These are phyloP conservation scores for Boletus eberwhitei DNA, from an alignment of 768 basidiomycete species.

Conservation along the genomic window DNA sequence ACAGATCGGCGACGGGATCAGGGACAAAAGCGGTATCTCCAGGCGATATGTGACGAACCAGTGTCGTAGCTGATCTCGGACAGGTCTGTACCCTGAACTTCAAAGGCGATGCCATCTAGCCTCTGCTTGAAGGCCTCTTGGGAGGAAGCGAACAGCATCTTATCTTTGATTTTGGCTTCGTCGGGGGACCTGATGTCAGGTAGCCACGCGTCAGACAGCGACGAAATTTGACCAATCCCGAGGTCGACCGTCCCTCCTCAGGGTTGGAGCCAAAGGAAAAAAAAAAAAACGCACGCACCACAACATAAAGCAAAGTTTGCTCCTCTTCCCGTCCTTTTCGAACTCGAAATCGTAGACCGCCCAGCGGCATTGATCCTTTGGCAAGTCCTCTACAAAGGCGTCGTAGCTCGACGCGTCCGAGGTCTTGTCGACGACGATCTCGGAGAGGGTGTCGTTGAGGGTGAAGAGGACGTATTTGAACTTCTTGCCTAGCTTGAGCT, in stretches of 20 bases:
- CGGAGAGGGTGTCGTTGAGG: slow-evolving; percentile 56
- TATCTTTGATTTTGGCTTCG: slow-evolving; percentile 76
- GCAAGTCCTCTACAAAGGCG: slow-evolving; percentile 69
- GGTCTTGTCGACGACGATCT: slow-evolving; percentile 75
- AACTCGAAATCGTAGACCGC: slow-evolving; percentile 93
- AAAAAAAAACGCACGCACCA: slow-evolving; percentile 64
- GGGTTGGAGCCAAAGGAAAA: no score
- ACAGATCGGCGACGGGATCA: background rate
- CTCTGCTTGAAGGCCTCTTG: slow-evolving; percentile 71
- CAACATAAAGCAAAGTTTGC: slow-evolving; percentile 78
- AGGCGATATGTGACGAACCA: slow-evolving; percentile 45
- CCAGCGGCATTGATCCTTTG: slow-evolving; percentile 74
- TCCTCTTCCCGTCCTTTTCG: slow-evolving; percentile 70
- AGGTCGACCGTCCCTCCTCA: no score
- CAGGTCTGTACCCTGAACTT: slow-evolving; percentile 83
- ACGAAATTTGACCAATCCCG: background rate
- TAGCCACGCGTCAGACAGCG: background rate
- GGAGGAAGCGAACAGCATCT: slow-evolving; percentile 93
- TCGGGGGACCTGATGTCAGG: slow-evolving; percentile 73
- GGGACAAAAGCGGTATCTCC: background rate
- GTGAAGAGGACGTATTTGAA: slow-evolving; percentile 81
- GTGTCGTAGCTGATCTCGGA: slow-evolving; percentile 68
- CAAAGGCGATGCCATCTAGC: slow-evolving; percentile 72
- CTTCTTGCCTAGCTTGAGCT: slow-evolving; percentile 41
- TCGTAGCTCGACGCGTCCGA: slow-evolving; percentile 57